Base-by-base conservation (phyloP, 1,284 basidiomycete genomes). In the Trametes polyzona region DNA sequence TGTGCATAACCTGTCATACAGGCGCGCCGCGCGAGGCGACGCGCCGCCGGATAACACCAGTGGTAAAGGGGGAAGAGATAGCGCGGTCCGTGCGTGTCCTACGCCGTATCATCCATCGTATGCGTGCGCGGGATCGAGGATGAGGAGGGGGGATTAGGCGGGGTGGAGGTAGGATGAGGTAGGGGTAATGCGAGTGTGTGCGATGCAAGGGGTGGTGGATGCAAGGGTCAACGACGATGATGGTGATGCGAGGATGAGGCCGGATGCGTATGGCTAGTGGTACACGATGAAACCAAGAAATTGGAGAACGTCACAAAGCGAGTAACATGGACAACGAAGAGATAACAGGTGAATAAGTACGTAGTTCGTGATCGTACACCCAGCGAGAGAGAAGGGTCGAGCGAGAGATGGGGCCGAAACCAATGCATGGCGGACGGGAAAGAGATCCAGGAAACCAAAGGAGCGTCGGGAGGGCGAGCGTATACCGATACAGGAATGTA, bases 401-500 rank as follows among this genome's bases (percentile, higher is more conserved):
- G 10, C 9, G 29, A 40, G 46, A 36, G 40, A 50, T 30, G 26
- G 44, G 47, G 17, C 11, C 41, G 24, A 16, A 26, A 26, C 33
- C 33, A 35, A 12, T 14, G 33, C 33, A 30, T 33, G 35, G 23
- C 16, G 24, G 47, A 55, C 14, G 32, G 17, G 39, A 40, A 35
- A 32, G 46, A 35, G 46, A 52, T 33, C 48, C 39, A 23, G n/a
- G 32, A 46, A 43, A 42, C 19, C 50, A 55, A 58, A 59, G 36
- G 61, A 63, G 61, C 58, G 61, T 60, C 58, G 44, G 40, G 40
- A 58, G 37, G 50, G 46, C 46, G 58, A 52, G 55, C 56, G 53
- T 35, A 50, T 60, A 63, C 53, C 61, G 53, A 60, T 63, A 63
- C 61, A 63, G 55, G 47, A 55, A 63, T 63, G 53, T 60, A 63